These are phyloP conservation scores for Rhododendron vialii DNA, from an alignment of 148 eudicot species.

Conservation along the genomic window DNA sequence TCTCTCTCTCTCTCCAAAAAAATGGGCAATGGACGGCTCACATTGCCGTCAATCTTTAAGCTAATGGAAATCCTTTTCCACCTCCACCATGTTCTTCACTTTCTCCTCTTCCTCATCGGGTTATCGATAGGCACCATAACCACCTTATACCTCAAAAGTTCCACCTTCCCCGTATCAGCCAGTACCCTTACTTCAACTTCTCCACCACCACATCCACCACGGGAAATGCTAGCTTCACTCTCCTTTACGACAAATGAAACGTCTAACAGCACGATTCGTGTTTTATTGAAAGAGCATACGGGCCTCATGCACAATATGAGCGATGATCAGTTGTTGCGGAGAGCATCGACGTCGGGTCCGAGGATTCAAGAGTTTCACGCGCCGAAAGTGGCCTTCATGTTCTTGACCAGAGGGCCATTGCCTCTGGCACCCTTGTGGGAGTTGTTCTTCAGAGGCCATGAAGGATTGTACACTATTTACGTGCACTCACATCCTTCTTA, in stretches of 20 bases:
- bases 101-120: constrained; percentile 42
- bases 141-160: constrained; percentile 30
- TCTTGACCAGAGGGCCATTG: constrained; percentile 65
- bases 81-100: constrained; percentile 16
- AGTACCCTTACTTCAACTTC: neutral
- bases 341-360: constrained; percentile 37
- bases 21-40: neutral
- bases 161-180: constrained; percentile 13
- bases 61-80: neutral
- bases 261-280: neutral
- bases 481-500: constrained; percentile 62
- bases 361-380: constrained; percentile 20
- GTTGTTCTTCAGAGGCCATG: constrained; percentile 52
- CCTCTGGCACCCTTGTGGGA: constrained; percentile 76
- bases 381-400: constrained; percentile 76
- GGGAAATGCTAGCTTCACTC: neutral
- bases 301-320: constrained; percentile 47
- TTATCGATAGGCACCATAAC: constrained; percentile 45
- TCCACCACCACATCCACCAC: neutral
- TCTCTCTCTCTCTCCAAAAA: neutral
- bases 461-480: constrained; percentile 55
- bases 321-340: constrained; percentile 49
- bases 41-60: neutral
- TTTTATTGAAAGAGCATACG: neutral
- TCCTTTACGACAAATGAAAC: neutral